phyloP scores from a whole-genome alignment of 2,329 filamentous ascomycete species.

The Stachybotrys elegans region DNA sequence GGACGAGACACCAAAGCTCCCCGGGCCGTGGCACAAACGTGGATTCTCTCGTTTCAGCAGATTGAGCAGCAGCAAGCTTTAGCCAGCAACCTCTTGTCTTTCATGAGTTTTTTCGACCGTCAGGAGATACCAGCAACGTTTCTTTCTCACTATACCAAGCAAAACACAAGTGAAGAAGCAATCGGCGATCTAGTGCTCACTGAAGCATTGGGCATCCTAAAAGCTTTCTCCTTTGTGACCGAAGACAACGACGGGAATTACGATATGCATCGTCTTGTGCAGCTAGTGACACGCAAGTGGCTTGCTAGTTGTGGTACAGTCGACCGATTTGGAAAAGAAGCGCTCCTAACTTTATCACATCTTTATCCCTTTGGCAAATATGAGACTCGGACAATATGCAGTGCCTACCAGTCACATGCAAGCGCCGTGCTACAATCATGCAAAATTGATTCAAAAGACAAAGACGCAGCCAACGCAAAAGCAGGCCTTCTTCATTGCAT shows the following conservation, averaged over 20 bases:
- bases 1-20: conserved; percentile 22
- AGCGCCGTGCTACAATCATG: conserved; percentile 12
- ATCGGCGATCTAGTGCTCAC: not conserved
- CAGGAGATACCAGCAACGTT: conserved; percentile 22
- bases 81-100: conserved; percentile 22
- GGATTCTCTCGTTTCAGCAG: conserved; percentile 28
- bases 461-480: conserved; percentile 5
- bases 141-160: conserved; percentile 10
- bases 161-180: not conserved
- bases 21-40: conserved; percentile 27
- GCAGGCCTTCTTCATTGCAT: conserved; percentile 10
- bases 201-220: conserved; percentile 18
- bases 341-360: conserved; percentile 13
- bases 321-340: conserved; percentile 11
- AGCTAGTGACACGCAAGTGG: conserved; percentile 25
- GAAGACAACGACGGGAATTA: conserved; percentile 11
- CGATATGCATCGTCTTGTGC: conserved; percentile 29
- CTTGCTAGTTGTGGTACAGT: conserved; percentile 9
- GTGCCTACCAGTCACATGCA: conserved; percentile 18
- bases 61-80: conserved; percentile 19
- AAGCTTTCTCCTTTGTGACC: conserved; percentile 23
- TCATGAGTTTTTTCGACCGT: conserved; percentile 25
- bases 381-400: conserved; percentile 12
- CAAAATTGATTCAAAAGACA: conserved; percentile 7
- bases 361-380: conserved; percentile 14